Evolutionary conservation across 352 stramenopile species (phyloP).

Genomic region (Phytophthora pluvialis): DNA sequence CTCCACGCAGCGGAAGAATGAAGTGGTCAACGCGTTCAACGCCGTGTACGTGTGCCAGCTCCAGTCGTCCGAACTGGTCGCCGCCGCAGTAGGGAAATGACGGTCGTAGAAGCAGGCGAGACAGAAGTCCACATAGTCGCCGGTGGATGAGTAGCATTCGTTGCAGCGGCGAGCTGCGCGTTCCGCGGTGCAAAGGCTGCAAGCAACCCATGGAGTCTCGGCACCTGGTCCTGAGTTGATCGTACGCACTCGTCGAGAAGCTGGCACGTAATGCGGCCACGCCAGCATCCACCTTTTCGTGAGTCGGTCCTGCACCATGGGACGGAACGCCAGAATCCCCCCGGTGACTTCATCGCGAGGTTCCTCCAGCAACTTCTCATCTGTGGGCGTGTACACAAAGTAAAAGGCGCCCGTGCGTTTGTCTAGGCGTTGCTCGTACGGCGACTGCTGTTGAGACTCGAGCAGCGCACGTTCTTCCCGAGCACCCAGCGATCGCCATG

Average conservation of each 20-base stretch:
- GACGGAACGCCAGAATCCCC: constrained; percentile 59
- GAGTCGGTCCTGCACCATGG: constrained; percentile 74
- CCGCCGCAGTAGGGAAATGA: constrained; percentile 40
- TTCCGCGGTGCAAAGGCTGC: constrained; percentile 63
- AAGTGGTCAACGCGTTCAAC: constrained; percentile 43
- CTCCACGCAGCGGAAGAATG: constrained; percentile 75
- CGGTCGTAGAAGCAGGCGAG: constrained; percentile 76
- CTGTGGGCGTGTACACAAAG: constrained; percentile 71
- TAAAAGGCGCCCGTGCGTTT: constrained; percentile 59
- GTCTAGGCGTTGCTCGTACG: constrained; percentile 76
- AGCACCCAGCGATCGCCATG: constrained; percentile 51
- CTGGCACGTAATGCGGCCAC: constrained; percentile 61
- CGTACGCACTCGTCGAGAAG: constrained; percentile 24
- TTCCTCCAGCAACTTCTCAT: constrained; percentile 66
- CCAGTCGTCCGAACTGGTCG: constrained; percentile 31
- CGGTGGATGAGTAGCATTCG: constrained; percentile 63
- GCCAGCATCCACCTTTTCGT: constrained; percentile 75
- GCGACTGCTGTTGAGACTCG: constrained; percentile 63
- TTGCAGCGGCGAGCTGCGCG: constrained; percentile 67
- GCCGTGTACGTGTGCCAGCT: constrained; percentile 69
- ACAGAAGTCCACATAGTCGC: constrained; percentile 80
- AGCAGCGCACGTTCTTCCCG: constrained; percentile 46
- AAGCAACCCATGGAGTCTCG: constrained; percentile 38
- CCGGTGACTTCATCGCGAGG: constrained; percentile 59
- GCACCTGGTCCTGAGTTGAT: constrained; percentile 8